Evolutionary conservation across 2,329 filamentous ascomycete genomes (phyloP).

Genomic region (Thelonectria blattea): DNA sequence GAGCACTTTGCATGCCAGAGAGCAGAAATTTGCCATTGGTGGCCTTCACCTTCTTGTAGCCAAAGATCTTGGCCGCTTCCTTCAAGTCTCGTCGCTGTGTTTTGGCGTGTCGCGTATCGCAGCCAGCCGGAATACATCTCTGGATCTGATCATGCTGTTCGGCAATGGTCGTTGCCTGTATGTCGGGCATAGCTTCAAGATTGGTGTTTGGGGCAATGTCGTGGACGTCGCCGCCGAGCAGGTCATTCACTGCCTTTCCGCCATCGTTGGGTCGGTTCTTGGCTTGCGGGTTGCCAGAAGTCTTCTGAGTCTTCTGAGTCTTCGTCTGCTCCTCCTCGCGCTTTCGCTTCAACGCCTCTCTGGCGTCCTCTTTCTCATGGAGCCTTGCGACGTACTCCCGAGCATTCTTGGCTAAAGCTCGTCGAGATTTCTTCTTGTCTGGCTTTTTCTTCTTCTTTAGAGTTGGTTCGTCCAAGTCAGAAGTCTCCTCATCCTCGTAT

Average conservation of each 20-base stretch:
- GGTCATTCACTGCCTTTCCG: background rate
- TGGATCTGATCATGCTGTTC: conserved; percentile 14
- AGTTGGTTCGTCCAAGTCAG: background rate
- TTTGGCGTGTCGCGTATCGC: conserved; percentile 18
- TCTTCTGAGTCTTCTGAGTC: background rate
- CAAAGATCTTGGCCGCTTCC: conserved; percentile 27
- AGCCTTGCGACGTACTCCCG: conserved; percentile 2
- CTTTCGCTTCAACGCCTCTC: conserved; percentile 15
- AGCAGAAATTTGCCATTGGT: conserved; percentile 12
- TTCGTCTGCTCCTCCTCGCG: background rate
- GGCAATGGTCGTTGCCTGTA: conserved; percentile 6
- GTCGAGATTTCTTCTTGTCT: background rate
- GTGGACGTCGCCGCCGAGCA: background rate
- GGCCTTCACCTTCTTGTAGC: conserved; percentile 23
- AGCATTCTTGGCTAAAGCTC: background rate
- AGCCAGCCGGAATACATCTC: conserved; percentile 12
- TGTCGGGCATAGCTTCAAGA: background rate
- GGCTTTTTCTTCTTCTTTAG: background rate
- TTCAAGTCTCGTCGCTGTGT: conserved; percentile 28
- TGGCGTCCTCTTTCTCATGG: background rate
- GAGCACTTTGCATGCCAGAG: conserved; percentile 27
- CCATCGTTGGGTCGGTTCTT: background rate
- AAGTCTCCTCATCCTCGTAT: background rate
- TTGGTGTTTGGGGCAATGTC: background rate
- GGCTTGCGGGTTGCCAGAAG: background rate